phyloP scores from a whole-genome alignment of 2,329 filamentous ascomycete genomes.

The Onygenales sp. region DNA sequence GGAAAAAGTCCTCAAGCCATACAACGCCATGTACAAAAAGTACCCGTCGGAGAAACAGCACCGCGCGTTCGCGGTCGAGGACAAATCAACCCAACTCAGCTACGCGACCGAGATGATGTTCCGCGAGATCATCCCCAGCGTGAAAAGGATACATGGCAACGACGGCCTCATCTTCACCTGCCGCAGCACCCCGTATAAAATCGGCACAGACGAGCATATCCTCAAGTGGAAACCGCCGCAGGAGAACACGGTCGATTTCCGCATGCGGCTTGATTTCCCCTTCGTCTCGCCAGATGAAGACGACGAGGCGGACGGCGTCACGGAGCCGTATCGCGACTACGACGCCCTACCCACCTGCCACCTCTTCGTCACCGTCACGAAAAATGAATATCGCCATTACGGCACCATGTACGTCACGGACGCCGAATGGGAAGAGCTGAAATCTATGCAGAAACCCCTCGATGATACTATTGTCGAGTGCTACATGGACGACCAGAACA shows the following conservation, averaged over 20 bases:
- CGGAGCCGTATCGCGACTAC: constrained; percentile 63
- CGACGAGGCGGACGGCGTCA: constrained; percentile 58
- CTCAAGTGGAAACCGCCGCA: constrained; percentile 95
- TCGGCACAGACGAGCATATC: constrained; percentile 86
- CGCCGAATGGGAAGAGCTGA: constrained; percentile 76
- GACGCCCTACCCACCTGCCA: constrained; percentile 66
- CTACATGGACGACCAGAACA: constrained; percentile 61
- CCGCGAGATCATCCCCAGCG: constrained; percentile 66
- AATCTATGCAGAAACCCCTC: constrained; percentile 62
- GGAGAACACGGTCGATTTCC: constrained; percentile 93
- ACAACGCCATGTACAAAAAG: constrained; percentile 63
- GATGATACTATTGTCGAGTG: constrained; percentile 86
- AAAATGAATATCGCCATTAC: constrained; percentile 56
- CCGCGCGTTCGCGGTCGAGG: constrained; percentile 71
- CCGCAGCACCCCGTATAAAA: constrained; percentile 72
- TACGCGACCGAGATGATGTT: constrained; percentile 94
- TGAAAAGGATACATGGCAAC: constrained; percentile 71
- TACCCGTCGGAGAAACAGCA: constrained; percentile 61
- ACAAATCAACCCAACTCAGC: constrained; percentile 81
- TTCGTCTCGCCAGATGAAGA: constrained; percentile 53
- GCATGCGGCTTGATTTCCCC: constrained; percentile 68
- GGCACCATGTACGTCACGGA: constrained; percentile 59
- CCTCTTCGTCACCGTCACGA: constrained; percentile 60
- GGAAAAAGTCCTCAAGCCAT: constrained; percentile 67
- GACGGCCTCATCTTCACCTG: constrained; percentile 98